Percentiles rank a stretch among this genome's conserved stretches.
phyloP scores from a whole-genome alignment of 345 rosid genomes.

The Trapa incisa region DNA sequence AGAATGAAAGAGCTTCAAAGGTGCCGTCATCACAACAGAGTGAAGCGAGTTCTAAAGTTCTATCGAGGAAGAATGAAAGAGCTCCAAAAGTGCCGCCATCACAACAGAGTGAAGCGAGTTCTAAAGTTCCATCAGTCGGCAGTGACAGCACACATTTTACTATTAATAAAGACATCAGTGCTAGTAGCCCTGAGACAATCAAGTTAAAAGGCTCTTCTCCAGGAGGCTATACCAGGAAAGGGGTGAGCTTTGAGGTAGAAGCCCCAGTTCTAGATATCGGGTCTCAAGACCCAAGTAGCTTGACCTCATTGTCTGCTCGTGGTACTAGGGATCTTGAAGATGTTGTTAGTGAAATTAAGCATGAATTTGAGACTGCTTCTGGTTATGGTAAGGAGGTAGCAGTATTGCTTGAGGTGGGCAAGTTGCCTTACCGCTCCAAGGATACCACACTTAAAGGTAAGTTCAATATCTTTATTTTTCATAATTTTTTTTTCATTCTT shows the following conservation, averaged over 20 bases:
- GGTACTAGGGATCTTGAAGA: conserved; percentile 73
- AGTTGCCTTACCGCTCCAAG: conserved; percentile 65
- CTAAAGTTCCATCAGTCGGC: conserved; percentile 7
- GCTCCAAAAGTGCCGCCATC: conserved; percentile 18
- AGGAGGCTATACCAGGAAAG: conserved; percentile 36
- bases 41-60: conserved; percentile 13
- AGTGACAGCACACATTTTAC: conserved; percentile 19
- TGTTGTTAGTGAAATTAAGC: conserved; percentile 72
- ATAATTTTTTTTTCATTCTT: neutral
- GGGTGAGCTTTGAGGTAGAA: conserved; percentile 71
- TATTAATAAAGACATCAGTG: conserved; percentile 19
- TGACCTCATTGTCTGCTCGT: conserved; percentile 51
- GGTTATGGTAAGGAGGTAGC: conserved; percentile 82
- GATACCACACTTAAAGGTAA: conserved; percentile 53
- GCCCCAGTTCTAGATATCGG: conserved; percentile 30
- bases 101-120: conserved; percentile 14
- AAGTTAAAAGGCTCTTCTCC: conserved; percentile 32
- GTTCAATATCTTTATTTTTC: neutral
- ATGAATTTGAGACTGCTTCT: conserved; percentile 71
- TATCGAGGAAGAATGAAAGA: neutral
- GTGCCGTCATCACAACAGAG: conserved; percentile 15
- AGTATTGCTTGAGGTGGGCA: conserved; percentile 74
- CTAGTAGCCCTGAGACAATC: conserved; percentile 36
- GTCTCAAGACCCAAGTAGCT: conserved; percentile 51
- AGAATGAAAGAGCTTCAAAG: conserved; percentile 21